phyloP scores from a whole-genome alignment of 257 asterid genomes.

The Avicennia marina region DNA sequence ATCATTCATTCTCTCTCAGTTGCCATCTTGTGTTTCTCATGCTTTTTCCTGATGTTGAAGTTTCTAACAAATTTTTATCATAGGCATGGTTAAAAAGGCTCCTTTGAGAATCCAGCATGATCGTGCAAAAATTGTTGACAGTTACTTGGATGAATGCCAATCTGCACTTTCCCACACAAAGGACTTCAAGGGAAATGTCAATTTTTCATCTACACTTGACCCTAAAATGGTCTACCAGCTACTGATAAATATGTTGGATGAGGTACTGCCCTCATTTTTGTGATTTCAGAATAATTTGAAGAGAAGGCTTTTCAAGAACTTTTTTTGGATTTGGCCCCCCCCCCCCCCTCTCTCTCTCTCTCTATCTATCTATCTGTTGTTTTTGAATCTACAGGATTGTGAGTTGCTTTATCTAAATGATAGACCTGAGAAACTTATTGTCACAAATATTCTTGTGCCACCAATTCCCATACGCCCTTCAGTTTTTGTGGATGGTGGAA shows the following conservation, averaged over 20 bases:
- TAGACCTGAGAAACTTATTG: conserved; percentile 87
- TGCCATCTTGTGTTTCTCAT: not conserved
- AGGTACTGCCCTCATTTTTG: conserved; percentile 44
- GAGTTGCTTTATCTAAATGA: conserved; percentile 75
- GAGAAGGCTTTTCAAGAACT: not conserved
- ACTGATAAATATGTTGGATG: conserved; percentile 65
- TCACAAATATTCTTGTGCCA: conserved; percentile 78
- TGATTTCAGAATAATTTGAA: conserved; percentile 8
- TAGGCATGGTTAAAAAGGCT: conserved; percentile 83
- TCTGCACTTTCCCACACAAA: conserved; percentile 55
- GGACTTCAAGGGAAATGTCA: conserved; percentile 40
- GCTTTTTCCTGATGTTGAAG: not conserved
- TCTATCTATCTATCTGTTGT: not conserved
- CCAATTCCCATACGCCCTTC: conserved; percentile 93
- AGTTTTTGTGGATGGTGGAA: conserved; percentile 85
- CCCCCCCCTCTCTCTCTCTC: not conserved
- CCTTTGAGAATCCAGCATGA: conserved; percentile 54
- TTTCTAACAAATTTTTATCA: conserved; percentile 12
- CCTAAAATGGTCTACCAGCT: conserved; percentile 56
- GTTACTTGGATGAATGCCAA: conserved; percentile 35
- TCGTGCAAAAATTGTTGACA: conserved; percentile 36
- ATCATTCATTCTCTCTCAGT: not conserved
- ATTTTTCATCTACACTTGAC: conserved; percentile 41
- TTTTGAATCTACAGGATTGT: conserved; percentile 57
- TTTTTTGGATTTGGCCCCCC: no score